Percentiles rank a stretch among this genome's conserved stretches.
phyloP scores from a whole-genome alignment of 202 grass and related monocot species.

The Dendrocalamus latiflorus region DNA sequence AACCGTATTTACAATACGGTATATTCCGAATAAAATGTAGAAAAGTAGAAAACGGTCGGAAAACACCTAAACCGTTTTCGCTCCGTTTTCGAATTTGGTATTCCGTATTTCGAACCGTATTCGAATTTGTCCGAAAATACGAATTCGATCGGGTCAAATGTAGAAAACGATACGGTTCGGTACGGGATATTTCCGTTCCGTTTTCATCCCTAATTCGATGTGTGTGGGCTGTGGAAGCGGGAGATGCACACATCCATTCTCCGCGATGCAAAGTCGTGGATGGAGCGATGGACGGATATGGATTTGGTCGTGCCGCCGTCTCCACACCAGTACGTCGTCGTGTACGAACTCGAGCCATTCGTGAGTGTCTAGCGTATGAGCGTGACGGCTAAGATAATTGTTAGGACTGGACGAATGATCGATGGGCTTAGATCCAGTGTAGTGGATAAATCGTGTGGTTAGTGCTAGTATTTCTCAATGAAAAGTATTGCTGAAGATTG shows the following conservation, averaged over 20 bases:
- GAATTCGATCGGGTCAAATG: no score
- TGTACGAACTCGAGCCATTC: conserved; percentile 4
- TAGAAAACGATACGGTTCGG: no score
- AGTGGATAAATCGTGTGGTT: background rate
- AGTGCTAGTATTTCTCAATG: background rate
- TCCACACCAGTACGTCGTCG: conserved; percentile 6
- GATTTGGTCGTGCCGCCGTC: background rate
- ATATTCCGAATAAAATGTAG: no score
- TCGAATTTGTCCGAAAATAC: no score
- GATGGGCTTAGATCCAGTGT: background rate
- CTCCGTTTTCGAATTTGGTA: no score
- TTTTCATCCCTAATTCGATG: no score
- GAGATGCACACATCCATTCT: background rate
- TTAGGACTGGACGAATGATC: background rate
- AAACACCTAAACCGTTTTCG: no score
- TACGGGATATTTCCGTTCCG: no score
- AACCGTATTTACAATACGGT: no score
- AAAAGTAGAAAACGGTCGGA: no score
- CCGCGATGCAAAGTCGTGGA: background rate
- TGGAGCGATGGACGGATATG: background rate
- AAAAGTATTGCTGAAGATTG: background rate
- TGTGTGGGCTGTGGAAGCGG: background rate
- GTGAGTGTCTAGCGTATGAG: background rate
- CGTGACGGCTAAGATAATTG: background rate
- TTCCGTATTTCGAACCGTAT: no score